Conservation (phyloP, 1,284 basidiomycete genomes). For the Puccinia sorghi region DNA sequence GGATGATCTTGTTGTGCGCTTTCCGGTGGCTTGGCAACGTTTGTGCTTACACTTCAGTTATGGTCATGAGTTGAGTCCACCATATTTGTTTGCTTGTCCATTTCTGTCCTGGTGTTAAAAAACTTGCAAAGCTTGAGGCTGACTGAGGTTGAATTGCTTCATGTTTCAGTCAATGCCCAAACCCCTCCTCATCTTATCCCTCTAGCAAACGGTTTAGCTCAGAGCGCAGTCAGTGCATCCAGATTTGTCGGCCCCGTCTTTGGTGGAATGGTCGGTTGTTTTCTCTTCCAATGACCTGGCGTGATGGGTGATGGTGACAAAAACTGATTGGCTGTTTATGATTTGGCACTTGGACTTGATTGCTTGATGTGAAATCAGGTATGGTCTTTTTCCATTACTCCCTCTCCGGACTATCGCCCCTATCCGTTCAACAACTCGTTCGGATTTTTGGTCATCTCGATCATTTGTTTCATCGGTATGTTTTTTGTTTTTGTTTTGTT, state of each 20-base stretch:
- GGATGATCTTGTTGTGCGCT: conserved; percentile 59
- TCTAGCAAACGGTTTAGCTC: conserved; percentile 60
- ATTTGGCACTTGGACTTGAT: conserved; percentile 25
- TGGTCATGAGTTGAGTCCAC: conserved; percentile 49
- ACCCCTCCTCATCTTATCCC: conserved; percentile 60
- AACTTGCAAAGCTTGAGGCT: background rate
- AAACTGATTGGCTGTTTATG: background rate
- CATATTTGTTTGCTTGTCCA: background rate
- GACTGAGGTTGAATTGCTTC: background rate
- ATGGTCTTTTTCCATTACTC: conserved; percentile 54
- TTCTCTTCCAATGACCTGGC: conserved; percentile 15
- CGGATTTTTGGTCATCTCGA: conserved; percentile 52
- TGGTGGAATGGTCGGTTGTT: conserved; percentile 54
- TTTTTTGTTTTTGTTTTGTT: conserved; percentile 42
- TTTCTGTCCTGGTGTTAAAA: background rate
- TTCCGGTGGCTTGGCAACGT: conserved; percentile 59
- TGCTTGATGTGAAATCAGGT: conserved; percentile 51
- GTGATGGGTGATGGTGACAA: conserved; percentile 9
- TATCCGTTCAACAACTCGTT: conserved; percentile 52
- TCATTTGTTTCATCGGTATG: conserved; percentile 52
- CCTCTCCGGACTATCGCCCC: conserved; percentile 52
- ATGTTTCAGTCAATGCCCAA: conserved; percentile 59
- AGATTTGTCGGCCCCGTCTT: conserved; percentile 58
- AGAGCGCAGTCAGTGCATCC: conserved; percentile 58
- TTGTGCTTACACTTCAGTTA: conserved; percentile 58